Base-by-base conservation (phyloP, 2,329 filamentous ascomycete genomes). In the Trichoderma sp. region DNA sequence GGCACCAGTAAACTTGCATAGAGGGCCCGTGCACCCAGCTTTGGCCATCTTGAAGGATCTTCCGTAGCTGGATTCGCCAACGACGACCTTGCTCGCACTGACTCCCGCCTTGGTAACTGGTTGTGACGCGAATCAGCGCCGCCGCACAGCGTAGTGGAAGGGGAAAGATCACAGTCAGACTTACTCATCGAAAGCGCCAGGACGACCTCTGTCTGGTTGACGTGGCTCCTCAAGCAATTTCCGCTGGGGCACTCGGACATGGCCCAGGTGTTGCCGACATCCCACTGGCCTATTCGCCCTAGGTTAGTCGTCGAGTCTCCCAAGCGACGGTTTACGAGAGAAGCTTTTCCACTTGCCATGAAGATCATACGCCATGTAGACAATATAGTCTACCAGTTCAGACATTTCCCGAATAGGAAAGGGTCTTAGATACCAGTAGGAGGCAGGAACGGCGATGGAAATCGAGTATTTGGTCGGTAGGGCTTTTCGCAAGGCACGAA, bases 371-470 rank as follows among this genome's bases (percentile, higher is more conserved):
- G 73, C 71, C 73, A 76, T 76, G 63, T 69, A 76, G 12, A 77
- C 67, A 7, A 77, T 70, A 44, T 78, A 77, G 59, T 76, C 72
- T 2, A 76, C 34, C 1, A 65, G 4, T 2, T 66, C 19, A 0
- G 60, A 68, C 48, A 79, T 79, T 0, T 71, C 61, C 3, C 70
- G 66, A 0, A 80, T 75, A 0, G 74, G 77, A 61, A 76, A 80
- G 0, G 65, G 61, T 65, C 74, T 75, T 0, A 80, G 69, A 19
- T 80, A 80, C 77, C 76, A 79, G 63, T 72, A 80, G 0, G 77
- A 78, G 0, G 77, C 73, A 0, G 77, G 77, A 0, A 77, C 72
- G 5, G 77, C 77, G 66, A 79, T 74, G 0, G 77, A 78, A 2
- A 79, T 65, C 0, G 73, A 70, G 56, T 75, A 76, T 63, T 75